Conservation (phyloP, 2,329 filamentous ascomycete species). For the Fusarium clavum region DNA sequence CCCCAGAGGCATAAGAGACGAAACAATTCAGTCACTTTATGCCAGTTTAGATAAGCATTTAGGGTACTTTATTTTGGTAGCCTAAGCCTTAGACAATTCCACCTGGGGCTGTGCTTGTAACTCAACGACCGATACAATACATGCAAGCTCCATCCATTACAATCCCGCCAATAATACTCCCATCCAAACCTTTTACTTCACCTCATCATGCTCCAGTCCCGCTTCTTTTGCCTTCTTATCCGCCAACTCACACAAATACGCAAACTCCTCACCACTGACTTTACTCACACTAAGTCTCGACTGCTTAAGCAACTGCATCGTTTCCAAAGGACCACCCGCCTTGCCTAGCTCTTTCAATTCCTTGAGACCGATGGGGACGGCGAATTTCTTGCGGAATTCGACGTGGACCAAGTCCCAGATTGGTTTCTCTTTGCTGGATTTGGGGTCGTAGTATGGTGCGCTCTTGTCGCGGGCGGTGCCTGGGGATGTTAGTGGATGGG, state of each 20-base stretch:
- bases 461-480: constrained; percentile 50
- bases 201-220: constrained; percentile 50
- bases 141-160: background rate
- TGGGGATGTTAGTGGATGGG: constrained; percentile 6
- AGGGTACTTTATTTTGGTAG: background rate
- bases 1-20: background rate
- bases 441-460: constrained; percentile 83
- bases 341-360: constrained; percentile 75
- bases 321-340: constrained; percentile 67
- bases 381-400: constrained; percentile 85
- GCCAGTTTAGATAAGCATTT: background rate
- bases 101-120: background rate
- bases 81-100: background rate
- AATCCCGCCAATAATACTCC: background rate
- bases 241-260: constrained; percentile 67
- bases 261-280: constrained; percentile 74
- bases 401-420: constrained; percentile 92
- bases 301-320: constrained; percentile 87
- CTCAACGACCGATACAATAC: background rate
- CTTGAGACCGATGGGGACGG: constrained; percentile 74
- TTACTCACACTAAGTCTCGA: constrained; percentile 83
- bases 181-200: background rate
- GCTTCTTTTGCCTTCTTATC: constrained; percentile 56
- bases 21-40: fast-evolving
- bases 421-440: constrained; percentile 67